A percentile compares a stretch with the other conserved stretches of the same genome.
Conservation (phyloP, 306 rosid species). For the Mucuna pruriens region DNA sequence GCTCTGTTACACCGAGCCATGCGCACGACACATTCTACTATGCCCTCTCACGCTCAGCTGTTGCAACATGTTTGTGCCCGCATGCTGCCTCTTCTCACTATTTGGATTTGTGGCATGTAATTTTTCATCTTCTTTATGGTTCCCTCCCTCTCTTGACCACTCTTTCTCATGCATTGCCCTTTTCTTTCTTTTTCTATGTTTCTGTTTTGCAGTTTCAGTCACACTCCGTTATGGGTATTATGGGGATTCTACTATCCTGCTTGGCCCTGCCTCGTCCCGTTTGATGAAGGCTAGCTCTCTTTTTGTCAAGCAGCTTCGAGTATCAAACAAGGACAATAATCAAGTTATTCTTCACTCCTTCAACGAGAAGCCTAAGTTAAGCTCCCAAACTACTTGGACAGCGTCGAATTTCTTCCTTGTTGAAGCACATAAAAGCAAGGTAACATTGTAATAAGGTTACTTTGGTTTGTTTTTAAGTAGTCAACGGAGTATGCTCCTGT, state of each 20-base stretch:
- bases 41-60: conserved; percentile 18
- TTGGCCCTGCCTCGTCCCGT: conserved; percentile 80
- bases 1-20: neutral
- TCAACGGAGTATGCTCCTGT: neutral
- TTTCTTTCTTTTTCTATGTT: neutral
- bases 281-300: conserved; percentile 56
- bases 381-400: conserved; percentile 56
- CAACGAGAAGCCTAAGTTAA: conserved; percentile 60
- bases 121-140: conserved; percentile 45
- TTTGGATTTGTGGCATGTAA: conserved; percentile 88
- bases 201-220: conserved; percentile 58
- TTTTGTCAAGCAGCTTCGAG: conserved; percentile 60
- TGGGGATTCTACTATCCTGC: conserved; percentile 59
- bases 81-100: conserved; percentile 51
- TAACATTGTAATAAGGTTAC: conserved; percentile 21
- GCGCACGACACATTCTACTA: neutral
- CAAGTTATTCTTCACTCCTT: conserved; percentile 53
- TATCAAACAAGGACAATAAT: conserved; percentile 37
- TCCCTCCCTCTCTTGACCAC: neutral
- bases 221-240: conserved; percentile 61
- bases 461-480: neutral
- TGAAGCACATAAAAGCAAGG: conserved; percentile 60
- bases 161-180: conserved; percentile 40
- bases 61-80: conserved; percentile 50
- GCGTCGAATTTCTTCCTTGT: conserved; percentile 48